phyloP scores from a whole-genome alignment of 805 yeast species.

The Spathaspora hagerdaliae region DNA sequence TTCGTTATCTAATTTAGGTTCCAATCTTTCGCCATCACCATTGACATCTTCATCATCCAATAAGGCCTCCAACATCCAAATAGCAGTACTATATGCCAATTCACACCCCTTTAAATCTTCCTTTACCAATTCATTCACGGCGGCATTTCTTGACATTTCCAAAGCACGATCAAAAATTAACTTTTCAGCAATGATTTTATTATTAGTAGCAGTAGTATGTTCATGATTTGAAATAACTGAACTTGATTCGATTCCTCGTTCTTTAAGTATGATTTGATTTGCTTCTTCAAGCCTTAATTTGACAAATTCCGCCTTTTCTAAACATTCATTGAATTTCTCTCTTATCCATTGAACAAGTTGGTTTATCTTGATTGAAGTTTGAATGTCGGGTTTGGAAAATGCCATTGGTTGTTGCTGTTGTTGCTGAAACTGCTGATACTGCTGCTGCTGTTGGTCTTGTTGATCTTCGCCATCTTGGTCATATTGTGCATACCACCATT shows the following conservation, averaged over 20 bases:
- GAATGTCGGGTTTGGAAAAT: conserved; percentile 1
- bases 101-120: conserved; percentile 77
- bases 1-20: conserved; percentile 54
- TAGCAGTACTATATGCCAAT: conserved; percentile 81
- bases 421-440: not conserved
- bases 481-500: conserved; percentile 74
- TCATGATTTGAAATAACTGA: not conserved
- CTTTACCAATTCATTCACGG: conserved; percentile 77
- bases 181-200: conserved; percentile 66
- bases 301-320: conserved; percentile 83
- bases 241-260: not conserved
- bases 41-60: conserved; percentile 44
- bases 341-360: conserved; percentile 89
- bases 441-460: not conserved
- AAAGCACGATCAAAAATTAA: conserved; percentile 88
- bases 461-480: conserved; percentile 14
- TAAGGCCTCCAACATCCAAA: conserved; percentile 93
- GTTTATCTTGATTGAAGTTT: conserved; percentile 35
- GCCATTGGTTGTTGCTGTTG: not conserved
- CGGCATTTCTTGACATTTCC: conserved; percentile 89
- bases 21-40: conserved; percentile 15
- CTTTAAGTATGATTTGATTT: conserved; percentile 26
- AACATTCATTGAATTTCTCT: conserved; percentile 79
- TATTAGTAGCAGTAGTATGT: not conserved
- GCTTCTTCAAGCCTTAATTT: conserved; percentile 54